phyloP scores from a whole-genome alignment of 2,329 filamentous ascomycete genomes.

The Ceratocystiopsis minuta region DNA sequence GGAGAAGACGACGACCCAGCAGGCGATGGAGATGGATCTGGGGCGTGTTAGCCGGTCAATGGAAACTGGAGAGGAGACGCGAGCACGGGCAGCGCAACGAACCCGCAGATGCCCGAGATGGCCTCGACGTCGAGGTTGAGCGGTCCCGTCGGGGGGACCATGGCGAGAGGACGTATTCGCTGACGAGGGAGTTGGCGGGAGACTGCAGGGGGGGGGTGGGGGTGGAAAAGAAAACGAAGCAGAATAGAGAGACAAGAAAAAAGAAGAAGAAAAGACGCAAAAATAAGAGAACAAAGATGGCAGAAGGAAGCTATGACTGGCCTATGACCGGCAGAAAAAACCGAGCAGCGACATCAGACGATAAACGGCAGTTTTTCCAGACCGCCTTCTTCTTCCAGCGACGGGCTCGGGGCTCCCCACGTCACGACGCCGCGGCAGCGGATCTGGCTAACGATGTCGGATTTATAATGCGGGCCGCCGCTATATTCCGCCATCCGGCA shows the following conservation, averaged over 20 bases:
- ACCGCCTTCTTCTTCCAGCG: too few species aligned
- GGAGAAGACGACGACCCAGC: conserved; percentile 95
- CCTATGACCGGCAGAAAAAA: not conserved
- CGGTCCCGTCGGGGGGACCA: conserved; percentile 36
- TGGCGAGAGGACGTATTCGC: conserved; percentile 10
- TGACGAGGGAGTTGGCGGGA: not conserved
- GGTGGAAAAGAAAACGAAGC: too few species aligned
- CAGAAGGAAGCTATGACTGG: not conserved
- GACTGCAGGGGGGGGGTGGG: too few species aligned
- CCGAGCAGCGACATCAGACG: too few species aligned
- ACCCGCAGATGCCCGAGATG: conserved; percentile 83
- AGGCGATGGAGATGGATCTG: conserved; percentile 77
- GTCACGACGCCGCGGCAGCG: too few species aligned
- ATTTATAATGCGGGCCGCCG: too few species aligned
- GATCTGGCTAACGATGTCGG: too few species aligned
- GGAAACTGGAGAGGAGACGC: conserved; percentile 2
- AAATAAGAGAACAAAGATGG: not conserved
- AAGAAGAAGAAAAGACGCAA: not conserved
- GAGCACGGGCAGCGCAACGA: conserved; percentile 13
- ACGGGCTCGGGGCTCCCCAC: too few species aligned
- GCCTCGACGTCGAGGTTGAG: conserved; percentile 71
- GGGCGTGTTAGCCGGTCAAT: conserved; percentile 3
- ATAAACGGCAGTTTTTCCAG: too few species aligned
- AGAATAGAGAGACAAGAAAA: too few species aligned
- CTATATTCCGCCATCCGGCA: too few species aligned